Percentiles rank a stretch among this genome's conserved stretches.
phyloP scores from a whole-genome alignment of 2,329 filamentous ascomycete genomes.

The Cordyceps fumosorosea region DNA sequence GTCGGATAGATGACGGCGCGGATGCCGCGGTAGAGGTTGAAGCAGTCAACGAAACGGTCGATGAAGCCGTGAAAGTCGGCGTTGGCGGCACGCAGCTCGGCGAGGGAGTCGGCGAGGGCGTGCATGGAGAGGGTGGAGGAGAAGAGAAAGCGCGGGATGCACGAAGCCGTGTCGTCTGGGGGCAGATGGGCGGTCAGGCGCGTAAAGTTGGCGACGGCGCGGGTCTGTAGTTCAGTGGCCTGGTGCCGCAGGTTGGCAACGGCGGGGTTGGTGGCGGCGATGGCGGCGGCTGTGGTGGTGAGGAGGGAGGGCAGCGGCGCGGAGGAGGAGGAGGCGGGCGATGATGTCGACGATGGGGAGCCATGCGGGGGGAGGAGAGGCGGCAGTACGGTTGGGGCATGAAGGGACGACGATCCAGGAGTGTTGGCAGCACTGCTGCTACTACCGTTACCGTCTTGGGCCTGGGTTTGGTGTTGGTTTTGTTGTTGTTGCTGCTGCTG shows the following conservation, averaged over 20 bases:
- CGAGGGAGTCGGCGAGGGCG: slow-evolving; percentile 40
- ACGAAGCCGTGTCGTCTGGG: slow-evolving; percentile 23
- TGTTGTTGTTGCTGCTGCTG: background rate
- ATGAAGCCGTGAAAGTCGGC: slow-evolving; percentile 17
- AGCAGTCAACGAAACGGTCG: slow-evolving; percentile 14
- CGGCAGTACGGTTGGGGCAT: slow-evolving; percentile 5
- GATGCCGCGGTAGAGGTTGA: slow-evolving; percentile 14
- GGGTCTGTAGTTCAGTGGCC: slow-evolving; percentile 39
- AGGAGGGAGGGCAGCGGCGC: background rate
- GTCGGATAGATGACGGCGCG: slow-evolving; percentile 12
- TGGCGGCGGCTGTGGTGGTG: slow-evolving; percentile 10
- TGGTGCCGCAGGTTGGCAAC: slow-evolving; percentile 25
- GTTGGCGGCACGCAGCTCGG: slow-evolving; percentile 28
- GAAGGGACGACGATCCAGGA: slow-evolving; percentile 15
- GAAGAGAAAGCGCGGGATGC: slow-evolving; percentile 39
- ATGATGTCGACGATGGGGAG: slow-evolving; percentile 16
- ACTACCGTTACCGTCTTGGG: background rate
- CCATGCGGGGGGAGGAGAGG: slow-evolving; percentile 6
- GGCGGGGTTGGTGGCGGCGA: background rate
- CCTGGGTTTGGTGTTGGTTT: background rate
- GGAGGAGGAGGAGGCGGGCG: slow-evolving; percentile 8
- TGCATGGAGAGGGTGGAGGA: slow-evolving; percentile 38
- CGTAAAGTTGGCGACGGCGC: slow-evolving; percentile 34
- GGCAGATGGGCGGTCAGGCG: slow-evolving; percentile 20
- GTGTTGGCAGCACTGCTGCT: slow-evolving; percentile 3